These are phyloP conservation scores for Chlamydomonas incerta DNA, from an alignment of 139 green algal species.

Conservation along the genomic window DNA sequence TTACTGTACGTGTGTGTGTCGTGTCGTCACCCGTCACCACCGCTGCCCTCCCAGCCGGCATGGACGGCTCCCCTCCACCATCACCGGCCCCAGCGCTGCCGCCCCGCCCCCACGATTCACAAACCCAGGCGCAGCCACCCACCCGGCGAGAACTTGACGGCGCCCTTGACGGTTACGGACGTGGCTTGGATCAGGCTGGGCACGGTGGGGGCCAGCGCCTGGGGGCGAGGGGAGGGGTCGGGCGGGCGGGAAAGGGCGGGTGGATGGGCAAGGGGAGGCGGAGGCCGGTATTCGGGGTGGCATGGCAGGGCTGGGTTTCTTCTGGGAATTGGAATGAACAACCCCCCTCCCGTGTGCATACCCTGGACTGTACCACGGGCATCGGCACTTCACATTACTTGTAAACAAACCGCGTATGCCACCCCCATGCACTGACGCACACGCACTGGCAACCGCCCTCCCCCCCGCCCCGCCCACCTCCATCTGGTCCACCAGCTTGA, in stretches of 20 bases:
- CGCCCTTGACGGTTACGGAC: conserved; percentile 82
- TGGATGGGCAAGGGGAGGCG: not conserved
- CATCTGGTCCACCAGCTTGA: conserved; percentile 91
- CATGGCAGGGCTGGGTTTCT: too few relatives aligned
- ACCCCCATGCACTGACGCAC: not conserved
- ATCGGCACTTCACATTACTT: too few relatives aligned
- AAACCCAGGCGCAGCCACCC: not conserved
- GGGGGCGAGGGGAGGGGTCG: not conserved
- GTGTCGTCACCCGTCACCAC: too few relatives aligned
- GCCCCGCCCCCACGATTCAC: not conserved
- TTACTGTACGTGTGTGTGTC: too few relatives aligned
- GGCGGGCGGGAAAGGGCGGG: not conserved
- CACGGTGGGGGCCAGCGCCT: conserved; percentile 62
- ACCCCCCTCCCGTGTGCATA: too few relatives aligned
- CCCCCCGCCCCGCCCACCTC: conserved; percentile 1
- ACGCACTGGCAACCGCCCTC: too few relatives aligned
- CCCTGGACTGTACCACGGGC: too few relatives aligned
- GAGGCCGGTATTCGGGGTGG: not conserved
- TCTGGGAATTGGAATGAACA: too few relatives aligned
- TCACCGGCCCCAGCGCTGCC: too few relatives aligned
- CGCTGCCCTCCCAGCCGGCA: too few relatives aligned
- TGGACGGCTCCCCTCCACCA: not conserved
- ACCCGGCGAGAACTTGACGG: conserved; percentile 68
- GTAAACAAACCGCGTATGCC: too few relatives aligned
- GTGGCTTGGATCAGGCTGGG: conserved; percentile 74